A percentile compares a stretch with the other conserved stretches of the same genome.
phyloP scores from a whole-genome alignment of 345 rosid species.

The Salix arbutifolia region DNA sequence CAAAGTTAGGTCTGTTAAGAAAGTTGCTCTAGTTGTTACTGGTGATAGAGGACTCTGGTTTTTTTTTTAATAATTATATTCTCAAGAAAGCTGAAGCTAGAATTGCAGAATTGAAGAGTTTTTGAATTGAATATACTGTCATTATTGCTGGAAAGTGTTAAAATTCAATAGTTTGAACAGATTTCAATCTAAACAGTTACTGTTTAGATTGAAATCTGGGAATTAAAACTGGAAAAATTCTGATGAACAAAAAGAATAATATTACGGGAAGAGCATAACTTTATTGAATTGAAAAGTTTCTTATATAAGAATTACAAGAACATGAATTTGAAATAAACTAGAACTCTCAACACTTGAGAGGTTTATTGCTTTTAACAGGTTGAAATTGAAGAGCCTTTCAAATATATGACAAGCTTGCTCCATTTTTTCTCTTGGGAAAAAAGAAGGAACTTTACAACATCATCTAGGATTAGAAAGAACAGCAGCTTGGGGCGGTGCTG shows the following conservation, averaged over 20 bases:
- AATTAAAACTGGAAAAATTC: too few species aligned
- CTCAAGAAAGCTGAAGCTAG: conserved; percentile 80
- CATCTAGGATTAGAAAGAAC: conserved; percentile 5
- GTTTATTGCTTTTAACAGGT: too few species aligned
- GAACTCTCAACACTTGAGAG: too few species aligned
- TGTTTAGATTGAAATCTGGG: too few species aligned
- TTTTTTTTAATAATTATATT: conserved; percentile 56
- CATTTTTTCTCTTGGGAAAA: not conserved
- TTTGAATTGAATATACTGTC: conserved; percentile 60
- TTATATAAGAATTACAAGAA: too few species aligned
- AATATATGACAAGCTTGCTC: not conserved
- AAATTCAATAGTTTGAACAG: too few species aligned
- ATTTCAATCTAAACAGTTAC: too few species aligned
- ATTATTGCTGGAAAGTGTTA: conserved; percentile 70
- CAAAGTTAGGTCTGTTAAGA: conserved; percentile 84
- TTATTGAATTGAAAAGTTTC: too few species aligned
- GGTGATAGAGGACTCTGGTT: conserved; percentile 95
- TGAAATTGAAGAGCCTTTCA: too few species aligned
- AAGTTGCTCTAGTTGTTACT: conserved; percentile 82
- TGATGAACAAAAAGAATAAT: too few species aligned
- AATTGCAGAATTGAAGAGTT: conserved; percentile 57
- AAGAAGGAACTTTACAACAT: not conserved
- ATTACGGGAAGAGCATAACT: too few species aligned
- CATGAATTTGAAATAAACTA: too few species aligned
- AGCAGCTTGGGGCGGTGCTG: not conserved